phyloP scores from a whole-genome alignment of 2,329 filamentous ascomycete species.

The Trichophyton schoenleinii region DNA sequence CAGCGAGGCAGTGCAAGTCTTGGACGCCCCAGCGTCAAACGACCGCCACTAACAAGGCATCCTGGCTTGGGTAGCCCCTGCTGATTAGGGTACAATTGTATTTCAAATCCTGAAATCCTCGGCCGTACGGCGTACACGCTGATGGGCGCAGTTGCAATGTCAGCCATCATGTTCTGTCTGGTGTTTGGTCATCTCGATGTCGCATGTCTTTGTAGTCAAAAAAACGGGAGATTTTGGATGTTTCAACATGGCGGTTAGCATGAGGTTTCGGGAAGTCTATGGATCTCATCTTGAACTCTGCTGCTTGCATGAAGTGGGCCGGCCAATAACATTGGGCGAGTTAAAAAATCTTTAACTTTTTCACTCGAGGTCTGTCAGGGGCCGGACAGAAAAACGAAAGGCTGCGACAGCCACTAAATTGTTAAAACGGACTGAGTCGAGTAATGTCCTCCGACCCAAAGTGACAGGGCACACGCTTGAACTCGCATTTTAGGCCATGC shows the following conservation, averaged over 20 bases:
- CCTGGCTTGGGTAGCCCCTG: background rate
- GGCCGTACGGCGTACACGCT: background rate
- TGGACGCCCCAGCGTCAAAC: constrained; percentile 2
- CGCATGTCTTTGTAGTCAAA: background rate
- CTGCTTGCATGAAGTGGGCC: background rate
- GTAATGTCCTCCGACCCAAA: background rate
- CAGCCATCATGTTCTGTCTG: background rate
- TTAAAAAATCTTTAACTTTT: background rate
- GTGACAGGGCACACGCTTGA: background rate
- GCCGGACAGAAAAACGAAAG: background rate
- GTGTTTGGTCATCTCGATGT: background rate
- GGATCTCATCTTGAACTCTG: background rate
- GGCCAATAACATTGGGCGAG: background rate
- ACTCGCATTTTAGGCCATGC: background rate
- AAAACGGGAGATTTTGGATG: background rate
- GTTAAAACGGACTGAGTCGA: background rate
- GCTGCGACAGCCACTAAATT: background rate
- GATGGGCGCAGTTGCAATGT: background rate
- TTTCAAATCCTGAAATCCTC: background rate
- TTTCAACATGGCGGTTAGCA: background rate
- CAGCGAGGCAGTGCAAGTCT: constrained; percentile 5
- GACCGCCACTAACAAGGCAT: background rate
- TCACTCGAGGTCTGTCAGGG: background rate
- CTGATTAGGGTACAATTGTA: background rate
- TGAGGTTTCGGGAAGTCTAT: constrained; percentile 2